phyloP scores from a whole-genome alignment of 176 grass and related monocot genomes.

The Cenchrus americanus region DNA sequence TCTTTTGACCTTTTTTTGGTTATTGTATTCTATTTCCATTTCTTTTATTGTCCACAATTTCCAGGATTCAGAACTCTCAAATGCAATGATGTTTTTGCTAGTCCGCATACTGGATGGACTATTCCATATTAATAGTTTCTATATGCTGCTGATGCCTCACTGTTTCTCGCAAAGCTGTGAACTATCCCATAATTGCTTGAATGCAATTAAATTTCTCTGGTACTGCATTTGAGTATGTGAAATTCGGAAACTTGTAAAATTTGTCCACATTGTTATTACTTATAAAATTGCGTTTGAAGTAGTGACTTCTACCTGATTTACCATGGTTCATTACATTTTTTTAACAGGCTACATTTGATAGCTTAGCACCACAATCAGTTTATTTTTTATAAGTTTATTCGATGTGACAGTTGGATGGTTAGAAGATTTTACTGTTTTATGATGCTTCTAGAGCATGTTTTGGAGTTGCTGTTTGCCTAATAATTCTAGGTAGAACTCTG shows the following conservation, averaged over 20 bases:
- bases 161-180: neutral
- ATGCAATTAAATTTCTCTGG: neutral
- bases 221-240: neutral
- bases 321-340: slow-evolving; percentile 6
- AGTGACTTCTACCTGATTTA: neutral
- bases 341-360: neutral
- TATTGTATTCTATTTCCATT: slow-evolving; percentile 4
- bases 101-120: neutral
- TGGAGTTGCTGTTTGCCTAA: neutral
- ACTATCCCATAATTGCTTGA: neutral
- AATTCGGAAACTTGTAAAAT: neutral
- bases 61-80: neutral
- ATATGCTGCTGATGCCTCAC: neutral
- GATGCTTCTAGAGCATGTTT: neutral
- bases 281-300: slow-evolving; percentile 2
- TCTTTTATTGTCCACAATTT: neutral
- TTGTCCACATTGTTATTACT: slow-evolving; percentile 1
- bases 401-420: neutral
- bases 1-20: neutral
- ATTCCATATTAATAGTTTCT: neutral
- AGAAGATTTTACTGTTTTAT: neutral
- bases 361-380: neutral
- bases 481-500: neutral
- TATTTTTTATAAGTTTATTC: slow-evolving; percentile 3
- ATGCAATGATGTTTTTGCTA: neutral